Conservation (phyloP, 495 filamentous ascomycete species). For the Talaromyces wortmannii region DNA sequence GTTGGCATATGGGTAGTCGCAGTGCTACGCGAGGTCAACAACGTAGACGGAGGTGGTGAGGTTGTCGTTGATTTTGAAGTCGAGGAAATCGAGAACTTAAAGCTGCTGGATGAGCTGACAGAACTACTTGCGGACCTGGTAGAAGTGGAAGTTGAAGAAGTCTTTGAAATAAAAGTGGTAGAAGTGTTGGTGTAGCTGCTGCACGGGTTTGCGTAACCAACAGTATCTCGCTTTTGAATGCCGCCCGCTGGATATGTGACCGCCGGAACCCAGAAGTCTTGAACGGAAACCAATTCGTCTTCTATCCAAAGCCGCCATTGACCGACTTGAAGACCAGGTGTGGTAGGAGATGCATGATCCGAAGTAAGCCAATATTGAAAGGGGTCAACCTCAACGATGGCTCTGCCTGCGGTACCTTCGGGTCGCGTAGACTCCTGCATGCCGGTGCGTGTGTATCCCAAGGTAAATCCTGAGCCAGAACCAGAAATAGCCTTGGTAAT, state of each 20-base stretch:
- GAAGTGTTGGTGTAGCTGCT: too few relatives aligned
- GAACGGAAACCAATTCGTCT: neutral
- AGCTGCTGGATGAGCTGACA: constrained; percentile 1
- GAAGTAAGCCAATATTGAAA: neutral
- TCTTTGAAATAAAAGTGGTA: too few relatives aligned
- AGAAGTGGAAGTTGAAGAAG: too few relatives aligned
- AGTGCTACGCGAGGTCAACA: neutral
- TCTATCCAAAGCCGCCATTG: neutral
- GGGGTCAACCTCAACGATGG: neutral
- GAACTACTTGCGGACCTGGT: too few relatives aligned
- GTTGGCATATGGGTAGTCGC: neutral
- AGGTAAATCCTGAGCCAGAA: neutral
- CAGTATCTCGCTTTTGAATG: neutral
- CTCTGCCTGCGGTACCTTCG: neutral
- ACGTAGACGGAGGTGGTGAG: neutral
- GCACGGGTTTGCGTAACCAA: neutral
- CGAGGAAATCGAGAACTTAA: neutral
- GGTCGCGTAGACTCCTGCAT: neutral
- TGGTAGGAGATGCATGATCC: neutral
- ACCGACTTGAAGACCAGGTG: neutral
- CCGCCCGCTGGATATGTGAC: neutral
- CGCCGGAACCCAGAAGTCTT: neutral
- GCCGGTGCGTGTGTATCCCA: neutral
- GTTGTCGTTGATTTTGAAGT: neutral
- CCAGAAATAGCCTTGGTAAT: neutral